Conservation (phyloP, 2,329 filamentous ascomycete species). For the Fusarium sp. region DNA sequence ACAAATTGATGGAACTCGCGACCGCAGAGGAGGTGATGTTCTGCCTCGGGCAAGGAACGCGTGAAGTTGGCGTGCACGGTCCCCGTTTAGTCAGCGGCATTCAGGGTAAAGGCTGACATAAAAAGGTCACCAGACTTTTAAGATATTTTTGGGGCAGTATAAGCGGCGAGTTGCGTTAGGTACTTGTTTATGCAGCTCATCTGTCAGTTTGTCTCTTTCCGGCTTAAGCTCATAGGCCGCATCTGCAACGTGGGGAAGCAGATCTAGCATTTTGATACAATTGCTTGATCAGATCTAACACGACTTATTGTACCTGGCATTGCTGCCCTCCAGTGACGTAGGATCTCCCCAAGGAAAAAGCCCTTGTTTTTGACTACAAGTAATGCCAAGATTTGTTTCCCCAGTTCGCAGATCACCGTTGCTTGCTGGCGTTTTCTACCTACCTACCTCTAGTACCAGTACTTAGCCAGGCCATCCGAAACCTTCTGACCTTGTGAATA, state of each 20-base stretch:
- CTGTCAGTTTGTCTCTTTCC: slow-evolving; percentile 9
- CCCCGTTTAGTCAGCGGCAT: slow-evolving; percentile 20
- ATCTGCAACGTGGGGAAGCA: slow-evolving; percentile 21
- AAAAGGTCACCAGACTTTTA: background rate
- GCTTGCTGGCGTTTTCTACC: background rate
- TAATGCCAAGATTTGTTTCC: background rate
- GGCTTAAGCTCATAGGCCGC: slow-evolving; percentile 10
- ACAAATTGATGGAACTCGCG: slow-evolving; percentile 40
- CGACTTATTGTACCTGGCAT: slow-evolving; percentile 1
- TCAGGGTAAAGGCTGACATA: background rate
- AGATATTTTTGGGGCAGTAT: background rate
- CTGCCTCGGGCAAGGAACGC: slow-evolving; percentile 45
- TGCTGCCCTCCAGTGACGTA: background rate
- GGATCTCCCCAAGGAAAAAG: background rate
- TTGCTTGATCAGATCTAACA: slow-evolving; percentile 17
- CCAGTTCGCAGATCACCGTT: background rate
- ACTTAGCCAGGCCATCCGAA: background rate
- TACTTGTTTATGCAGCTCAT: slow-evolving; percentile 6
- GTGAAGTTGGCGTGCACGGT: slow-evolving; percentile 50
- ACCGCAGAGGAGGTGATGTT: slow-evolving; percentile 33
- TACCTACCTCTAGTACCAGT: background rate
- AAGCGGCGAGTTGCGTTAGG: background rate
- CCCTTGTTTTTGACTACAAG: background rate
- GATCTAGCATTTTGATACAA: slow-evolving; percentile 21
- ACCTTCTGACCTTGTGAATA: background rate